A percentile compares a stretch with the other conserved stretches of the same genome.
These are phyloP conservation scores for Rhexocercosporidium sp. DNA, from an alignment of 2,329 filamentous ascomycete species.

Conservation along the genomic window DNA sequence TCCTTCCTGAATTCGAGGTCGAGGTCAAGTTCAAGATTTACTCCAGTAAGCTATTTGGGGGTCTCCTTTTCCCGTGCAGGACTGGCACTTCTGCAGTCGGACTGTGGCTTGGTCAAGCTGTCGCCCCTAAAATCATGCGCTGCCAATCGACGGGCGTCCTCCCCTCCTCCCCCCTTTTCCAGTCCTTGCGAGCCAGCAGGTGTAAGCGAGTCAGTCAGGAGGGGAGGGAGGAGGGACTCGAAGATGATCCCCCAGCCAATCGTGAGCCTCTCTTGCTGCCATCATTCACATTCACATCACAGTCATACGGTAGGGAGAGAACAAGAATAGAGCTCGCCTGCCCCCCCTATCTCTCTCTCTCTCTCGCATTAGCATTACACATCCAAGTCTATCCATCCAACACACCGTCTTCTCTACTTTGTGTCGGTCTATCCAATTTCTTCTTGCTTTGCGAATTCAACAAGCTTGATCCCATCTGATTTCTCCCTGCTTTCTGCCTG, in stretches of 20 bases:
- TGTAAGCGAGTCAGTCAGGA: not conserved
- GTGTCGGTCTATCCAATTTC: too few species aligned
- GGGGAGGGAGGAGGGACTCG: too few species aligned
- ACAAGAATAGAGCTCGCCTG: not conserved
- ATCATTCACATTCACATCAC: not conserved
- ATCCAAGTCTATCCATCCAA: too few species aligned
- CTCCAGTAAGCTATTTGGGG: not conserved
- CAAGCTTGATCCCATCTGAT: not conserved
- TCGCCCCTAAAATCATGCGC: conserved; percentile 19
- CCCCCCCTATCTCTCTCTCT: too few species aligned
- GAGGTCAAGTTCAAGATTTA: not conserved
- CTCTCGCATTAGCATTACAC: too few species aligned
- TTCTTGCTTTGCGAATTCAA: too few species aligned
- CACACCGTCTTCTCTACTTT: too few species aligned
- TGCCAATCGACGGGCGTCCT: conserved; percentile 16
- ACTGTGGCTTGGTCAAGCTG: conserved; percentile 13
- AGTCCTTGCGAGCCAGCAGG: conserved; percentile 1
- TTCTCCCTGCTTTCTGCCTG: not conserved
- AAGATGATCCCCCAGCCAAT: not conserved
- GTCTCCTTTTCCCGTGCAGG: not conserved
- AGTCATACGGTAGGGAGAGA: too few species aligned
- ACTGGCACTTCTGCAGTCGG: not conserved
- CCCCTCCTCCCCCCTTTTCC: not conserved
- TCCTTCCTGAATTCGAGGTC: not conserved
- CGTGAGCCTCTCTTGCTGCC: too few species aligned